Base-by-base conservation (phyloP, 2,329 filamentous ascomycete species). In the Akanthomyces dipterigenus region DNA sequence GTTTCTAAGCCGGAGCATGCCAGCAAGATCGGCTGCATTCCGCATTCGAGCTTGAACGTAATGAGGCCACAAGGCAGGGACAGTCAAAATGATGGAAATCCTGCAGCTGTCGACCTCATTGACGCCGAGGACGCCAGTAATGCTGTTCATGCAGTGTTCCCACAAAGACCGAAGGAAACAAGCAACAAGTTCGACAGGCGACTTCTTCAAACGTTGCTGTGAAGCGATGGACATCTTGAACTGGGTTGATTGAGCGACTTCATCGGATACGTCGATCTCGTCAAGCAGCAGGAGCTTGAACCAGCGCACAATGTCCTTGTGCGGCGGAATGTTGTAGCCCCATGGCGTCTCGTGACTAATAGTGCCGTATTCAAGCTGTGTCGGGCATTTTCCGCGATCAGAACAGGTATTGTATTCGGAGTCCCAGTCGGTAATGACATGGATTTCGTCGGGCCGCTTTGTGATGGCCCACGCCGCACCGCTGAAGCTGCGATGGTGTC, bases 41-140 rank as follows among this genome's bases (percentile, higher is more conserved):
- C 67, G 63, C 77, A 81, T 80, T 0, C 69, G 62, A 0, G 61
- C 24, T 1, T 71, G 70, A 1, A 74, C 73, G 58, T 77, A 77
- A 0, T 70, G 65, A 0, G 75, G 73, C 78, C 78, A 81, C 9
- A 80, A 79, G 0, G 78, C 78, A 0, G 78, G 78, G 0, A 81
- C 42, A 0, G 78, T 80, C 1, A 78, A 64, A 1, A 79, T 70
- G 3, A 80, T 65, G 14, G 75, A 69, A 12, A 79, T 69, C 0
- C 38, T 65, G 6, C 67, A 64, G 9, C 62, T 56, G 0, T 68
- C 63, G 0, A 74, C 31, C 0, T 72, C 62, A 0, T 62, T 51
- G 0, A 62, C n/a, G 0, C 72, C 72, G 4, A 67, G 50, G 0
- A 68, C 64, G 24, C 62, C 53, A 11, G 55, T 61, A 12, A 79